phyloP scores from a whole-genome alignment of 257 asterid genomes.

The Striga asiatica region DNA sequence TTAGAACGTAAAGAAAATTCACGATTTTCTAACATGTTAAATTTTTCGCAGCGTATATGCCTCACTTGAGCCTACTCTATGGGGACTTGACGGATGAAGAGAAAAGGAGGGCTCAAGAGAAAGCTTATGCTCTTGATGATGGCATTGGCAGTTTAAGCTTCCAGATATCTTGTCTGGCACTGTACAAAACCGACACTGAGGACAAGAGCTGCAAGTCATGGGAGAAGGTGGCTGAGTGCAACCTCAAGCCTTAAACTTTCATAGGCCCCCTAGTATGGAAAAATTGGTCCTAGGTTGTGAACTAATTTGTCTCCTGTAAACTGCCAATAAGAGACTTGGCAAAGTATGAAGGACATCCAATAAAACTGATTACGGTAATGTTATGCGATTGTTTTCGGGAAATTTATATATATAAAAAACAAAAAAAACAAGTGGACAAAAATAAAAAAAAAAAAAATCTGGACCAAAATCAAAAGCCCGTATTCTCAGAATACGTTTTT shows the following conservation, averaged over 20 bases:
- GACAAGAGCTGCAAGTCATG: constrained; percentile 82
- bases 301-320: constrained; percentile 1
- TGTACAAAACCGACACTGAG: constrained; percentile 68
- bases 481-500: no score
- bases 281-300: background rate
- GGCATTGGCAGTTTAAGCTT: constrained; percentile 39
- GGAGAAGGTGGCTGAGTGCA: constrained; percentile 66
- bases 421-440: no score
- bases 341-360: background rate
- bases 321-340: constrained; percentile 21
- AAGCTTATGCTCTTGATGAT: constrained; percentile 51
- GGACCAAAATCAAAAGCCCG: no score
- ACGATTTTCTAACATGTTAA: no score
- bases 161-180: constrained; percentile 53
- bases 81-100: constrained; percentile 63
- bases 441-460: no score
- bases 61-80: constrained; percentile 85
- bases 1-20: no score
- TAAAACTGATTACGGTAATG: background rate
- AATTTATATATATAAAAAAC: no score
- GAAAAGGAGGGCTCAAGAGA: constrained; percentile 64
- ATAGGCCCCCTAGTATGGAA: background rate
- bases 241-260: constrained; percentile 20
- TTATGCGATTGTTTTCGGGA: no score
- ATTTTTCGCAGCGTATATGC: constrained; percentile 80